These are phyloP conservation scores for Debaryomyces subglobosus DNA, from an alignment of 1,139 yeast genomes.

Conservation along the genomic window DNA sequence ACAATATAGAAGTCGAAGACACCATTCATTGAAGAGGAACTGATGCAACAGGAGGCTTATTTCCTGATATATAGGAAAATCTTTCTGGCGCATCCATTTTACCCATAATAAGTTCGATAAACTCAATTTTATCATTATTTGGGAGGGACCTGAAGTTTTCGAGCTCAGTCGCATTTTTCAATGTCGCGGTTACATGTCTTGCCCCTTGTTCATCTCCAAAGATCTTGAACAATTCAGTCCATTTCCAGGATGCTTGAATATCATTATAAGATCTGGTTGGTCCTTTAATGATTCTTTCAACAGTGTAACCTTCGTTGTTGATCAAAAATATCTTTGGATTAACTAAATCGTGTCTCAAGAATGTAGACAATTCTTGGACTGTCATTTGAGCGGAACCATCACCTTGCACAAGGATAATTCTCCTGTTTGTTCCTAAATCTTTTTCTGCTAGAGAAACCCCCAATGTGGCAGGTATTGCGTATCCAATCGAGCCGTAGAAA, in stretches of 20 bases:
- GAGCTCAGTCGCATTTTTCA: conserved; percentile 34
- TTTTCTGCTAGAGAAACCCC: conserved; percentile 74
- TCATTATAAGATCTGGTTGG: conserved; percentile 78
- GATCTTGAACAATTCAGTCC: conserved; percentile 64
- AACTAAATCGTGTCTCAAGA: conserved; percentile 57
- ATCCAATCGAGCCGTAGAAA: conserved; percentile 84
- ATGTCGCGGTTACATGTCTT: conserved; percentile 33
- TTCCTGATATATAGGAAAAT: conserved; percentile 23
- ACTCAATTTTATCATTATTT: conserved; percentile 42
- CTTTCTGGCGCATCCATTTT: conserved; percentile 66
- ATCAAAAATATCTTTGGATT: conserved; percentile 65
- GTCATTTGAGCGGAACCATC: conserved; percentile 96
- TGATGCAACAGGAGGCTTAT: conserved; percentile 2
- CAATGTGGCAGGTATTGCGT: conserved; percentile 80
- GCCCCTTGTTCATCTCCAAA: conserved; percentile 62
- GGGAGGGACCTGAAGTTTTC: conserved; percentile 20
- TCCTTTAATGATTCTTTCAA: conserved; percentile 83
- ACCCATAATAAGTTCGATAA: conserved; percentile 62
- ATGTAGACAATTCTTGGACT: conserved; percentile 75
- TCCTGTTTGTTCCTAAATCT: conserved; percentile 52
- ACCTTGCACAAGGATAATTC: conserved; percentile 76
- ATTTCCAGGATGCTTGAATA: conserved; percentile 76
- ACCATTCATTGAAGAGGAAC: background rate
- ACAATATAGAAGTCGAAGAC: background rate
- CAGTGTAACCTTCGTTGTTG: conserved; percentile 86